A percentile compares a stretch with the other conserved stretches of the same genome.
Evolutionary conservation across 352 stramenopile genomes (phyloP).

Genomic region (Globisporangium cylindrosporum): DNA sequence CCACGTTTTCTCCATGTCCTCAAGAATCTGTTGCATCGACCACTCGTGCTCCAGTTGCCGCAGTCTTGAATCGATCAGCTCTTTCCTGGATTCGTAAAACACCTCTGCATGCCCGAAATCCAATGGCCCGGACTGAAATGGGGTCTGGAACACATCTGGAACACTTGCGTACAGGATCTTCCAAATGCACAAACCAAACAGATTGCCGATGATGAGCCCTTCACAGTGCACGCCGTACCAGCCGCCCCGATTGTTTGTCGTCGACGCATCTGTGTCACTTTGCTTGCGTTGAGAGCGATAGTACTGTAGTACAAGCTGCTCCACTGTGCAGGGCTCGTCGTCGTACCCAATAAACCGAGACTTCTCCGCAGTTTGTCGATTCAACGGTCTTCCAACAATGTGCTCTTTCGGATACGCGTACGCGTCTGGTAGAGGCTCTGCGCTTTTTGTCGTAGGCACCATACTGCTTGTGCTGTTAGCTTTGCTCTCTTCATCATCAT

Average conservation of each 20-base stretch:
- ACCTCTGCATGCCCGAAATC: conserved; percentile 65
- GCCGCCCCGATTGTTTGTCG: conserved; percentile 23
- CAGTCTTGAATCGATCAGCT: conserved; percentile 46
- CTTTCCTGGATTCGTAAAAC: conserved; percentile 44
- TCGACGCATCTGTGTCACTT: conserved; percentile 7
- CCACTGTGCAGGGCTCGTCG: conserved; percentile 79
- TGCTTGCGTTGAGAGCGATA: conserved; percentile 37
- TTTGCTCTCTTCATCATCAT: conserved; percentile 5
- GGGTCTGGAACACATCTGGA: conserved; percentile 85
- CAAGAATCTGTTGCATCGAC: conserved; percentile 46
- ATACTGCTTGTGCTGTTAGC: not conserved
- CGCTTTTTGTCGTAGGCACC: not conserved
- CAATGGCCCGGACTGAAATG: conserved; percentile 65
- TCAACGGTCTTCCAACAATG: conserved; percentile 71
- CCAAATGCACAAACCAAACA: conserved; percentile 90
- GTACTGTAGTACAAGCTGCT: conserved; percentile 83
- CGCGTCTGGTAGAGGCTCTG: not conserved
- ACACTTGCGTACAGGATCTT: conserved; percentile 79
- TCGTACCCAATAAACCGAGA: conserved; percentile 88
- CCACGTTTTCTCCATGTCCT: conserved; percentile 36
- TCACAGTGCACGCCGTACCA: conserved; percentile 90
- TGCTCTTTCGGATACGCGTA: conserved; percentile 45
- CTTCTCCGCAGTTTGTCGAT: conserved; percentile 73
- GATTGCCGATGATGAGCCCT: conserved; percentile 56
- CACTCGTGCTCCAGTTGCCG: conserved; percentile 35